phyloP scores from a whole-genome alignment of 306 rosid genomes.

The Prunus armeniaca region DNA sequence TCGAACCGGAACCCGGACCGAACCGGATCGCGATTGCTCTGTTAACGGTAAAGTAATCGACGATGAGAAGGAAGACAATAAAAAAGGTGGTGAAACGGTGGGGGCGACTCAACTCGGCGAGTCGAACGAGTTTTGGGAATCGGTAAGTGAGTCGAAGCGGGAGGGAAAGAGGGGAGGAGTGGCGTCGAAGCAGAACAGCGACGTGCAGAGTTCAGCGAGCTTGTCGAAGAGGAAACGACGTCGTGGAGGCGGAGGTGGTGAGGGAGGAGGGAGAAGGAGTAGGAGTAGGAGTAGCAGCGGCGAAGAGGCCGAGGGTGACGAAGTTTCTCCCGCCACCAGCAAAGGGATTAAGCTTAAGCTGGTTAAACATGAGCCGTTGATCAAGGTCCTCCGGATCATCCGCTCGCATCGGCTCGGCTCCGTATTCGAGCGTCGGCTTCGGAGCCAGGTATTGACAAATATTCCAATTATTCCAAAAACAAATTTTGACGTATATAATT shows the following conservation, averaged over 20 bases:
- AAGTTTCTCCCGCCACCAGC: constrained; percentile 52
- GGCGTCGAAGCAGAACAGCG: constrained; percentile 41
- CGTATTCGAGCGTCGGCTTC: constrained; percentile 54
- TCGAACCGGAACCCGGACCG: constrained; percentile 6
- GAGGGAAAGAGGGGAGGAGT: constrained; percentile 7
- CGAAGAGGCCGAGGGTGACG: constrained; percentile 43
- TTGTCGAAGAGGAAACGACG: constrained; percentile 38
- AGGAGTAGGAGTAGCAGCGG: constrained; percentile 30
- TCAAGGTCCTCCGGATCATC: constrained; percentile 37
- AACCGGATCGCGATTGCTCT: constrained; percentile 21
- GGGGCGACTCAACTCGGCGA: constrained; percentile 15
- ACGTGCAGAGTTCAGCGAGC: constrained; percentile 49
- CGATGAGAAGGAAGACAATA: constrained; percentile 2
- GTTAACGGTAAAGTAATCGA: constrained; percentile 9
- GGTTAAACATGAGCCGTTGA: constrained; percentile 48
- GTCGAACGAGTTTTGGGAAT: constrained; percentile 15
- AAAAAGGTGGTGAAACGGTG: background rate
- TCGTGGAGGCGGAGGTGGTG: constrained; percentile 18
- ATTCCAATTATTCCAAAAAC: background rate
- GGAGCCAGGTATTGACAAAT: constrained; percentile 46
- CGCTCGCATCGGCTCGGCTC: constrained; percentile 59
- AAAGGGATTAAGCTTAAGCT: constrained; percentile 22
- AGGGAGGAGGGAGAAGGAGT: constrained; percentile 2
- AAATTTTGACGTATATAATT: background rate
- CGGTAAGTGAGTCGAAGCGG: constrained; percentile 25